These are phyloP conservation scores for Hirschioporus abietinus DNA, from an alignment of 768 basidiomycete genomes.

Conservation along the genomic window DNA sequence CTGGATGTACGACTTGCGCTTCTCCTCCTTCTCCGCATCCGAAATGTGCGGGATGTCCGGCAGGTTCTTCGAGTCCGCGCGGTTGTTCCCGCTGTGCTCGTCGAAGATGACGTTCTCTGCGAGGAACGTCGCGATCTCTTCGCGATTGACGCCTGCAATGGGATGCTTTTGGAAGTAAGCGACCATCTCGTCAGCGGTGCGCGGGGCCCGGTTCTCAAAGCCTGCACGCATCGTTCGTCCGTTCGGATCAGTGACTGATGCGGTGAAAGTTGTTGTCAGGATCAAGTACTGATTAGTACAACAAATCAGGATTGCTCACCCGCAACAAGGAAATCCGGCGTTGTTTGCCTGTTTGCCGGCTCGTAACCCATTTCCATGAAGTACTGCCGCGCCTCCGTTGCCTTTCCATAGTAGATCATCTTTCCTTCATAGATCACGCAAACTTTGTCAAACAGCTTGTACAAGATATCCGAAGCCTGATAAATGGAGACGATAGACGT, in stretches of 20 bases:
- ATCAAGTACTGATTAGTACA: neutral
- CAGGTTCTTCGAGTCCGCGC: neutral
- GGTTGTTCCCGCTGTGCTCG: neutral
- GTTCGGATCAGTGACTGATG: slow-evolving; percentile 49
- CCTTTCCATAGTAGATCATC: slow-evolving; percentile 72
- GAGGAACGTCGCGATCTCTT: slow-evolving; percentile 1
- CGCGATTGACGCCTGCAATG: neutral
- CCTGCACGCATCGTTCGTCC: slow-evolving; percentile 47
- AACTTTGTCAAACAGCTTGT: slow-evolving; percentile 44
- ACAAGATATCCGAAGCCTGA: slow-evolving; percentile 38
- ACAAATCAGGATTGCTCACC: slow-evolving; percentile 16
- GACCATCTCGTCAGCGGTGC: slow-evolving; percentile 54
- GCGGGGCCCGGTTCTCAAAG: slow-evolving; percentile 36
- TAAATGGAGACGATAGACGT: slow-evolving; percentile 41
- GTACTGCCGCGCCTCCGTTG: slow-evolving; percentile 58
- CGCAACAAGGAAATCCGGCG: slow-evolving; percentile 53
- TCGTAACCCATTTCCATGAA: slow-evolving; percentile 65
- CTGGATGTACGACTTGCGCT: slow-evolving; percentile 8
- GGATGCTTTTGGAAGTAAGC: slow-evolving; percentile 21
- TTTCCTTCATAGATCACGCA: slow-evolving; percentile 70
- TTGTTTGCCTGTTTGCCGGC: slow-evolving; percentile 51
- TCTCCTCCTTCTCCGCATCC: neutral
- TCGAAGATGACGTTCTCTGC: neutral
- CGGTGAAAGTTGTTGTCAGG: neutral
- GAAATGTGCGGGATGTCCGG: neutral